Conservation (phyloP, 106 monocot species). For the Allium sativum region DNA sequence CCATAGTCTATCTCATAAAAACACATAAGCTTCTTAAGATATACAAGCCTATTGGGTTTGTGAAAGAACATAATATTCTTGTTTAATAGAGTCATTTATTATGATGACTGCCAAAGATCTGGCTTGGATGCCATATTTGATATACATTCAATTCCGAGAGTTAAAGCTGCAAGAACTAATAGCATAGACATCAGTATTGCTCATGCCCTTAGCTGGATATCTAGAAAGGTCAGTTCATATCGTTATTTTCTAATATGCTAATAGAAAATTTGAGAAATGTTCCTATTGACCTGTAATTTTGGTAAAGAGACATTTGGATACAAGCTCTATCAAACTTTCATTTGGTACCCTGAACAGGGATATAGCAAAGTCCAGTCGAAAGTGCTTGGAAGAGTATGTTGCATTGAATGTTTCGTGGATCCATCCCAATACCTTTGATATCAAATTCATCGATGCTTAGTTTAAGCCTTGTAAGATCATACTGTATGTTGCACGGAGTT, state of each 20-base stretch:
- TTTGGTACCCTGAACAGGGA: slow-evolving; percentile 48
- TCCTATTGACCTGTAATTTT: too few species aligned
- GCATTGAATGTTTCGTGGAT: slow-evolving; percentile 96
- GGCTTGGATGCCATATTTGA: slow-evolving; percentile 98
- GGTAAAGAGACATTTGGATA: too few species aligned
- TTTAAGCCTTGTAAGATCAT: too few species aligned
- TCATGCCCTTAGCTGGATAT: slow-evolving; percentile 93
- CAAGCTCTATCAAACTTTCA: too few species aligned
- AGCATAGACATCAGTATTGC: slow-evolving; percentile 79
- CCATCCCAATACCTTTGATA: slow-evolving; percentile 89
- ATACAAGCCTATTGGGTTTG: too few species aligned
- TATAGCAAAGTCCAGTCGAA: slow-evolving; percentile 92
- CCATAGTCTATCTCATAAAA: too few species aligned
- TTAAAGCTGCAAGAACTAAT: slow-evolving; percentile 81
- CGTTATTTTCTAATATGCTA: too few species aligned
- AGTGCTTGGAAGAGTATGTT: slow-evolving; percentile 95
- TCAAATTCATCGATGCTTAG: slow-evolving; percentile 89
- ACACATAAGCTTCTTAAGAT: too few species aligned
- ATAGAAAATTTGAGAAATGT: too few species aligned
- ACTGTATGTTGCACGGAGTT: too few species aligned
- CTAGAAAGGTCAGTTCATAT: slow-evolving; percentile 69
- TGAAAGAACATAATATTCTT: too few species aligned
- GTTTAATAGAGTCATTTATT: too few species aligned
- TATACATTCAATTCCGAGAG: slow-evolving; percentile 86
- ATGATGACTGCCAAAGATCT: slow-evolving; percentile 85